Conservation (phyloP, 2,329 filamentous ascomycete genomes). For the Tolypocladium capitatum region DNA sequence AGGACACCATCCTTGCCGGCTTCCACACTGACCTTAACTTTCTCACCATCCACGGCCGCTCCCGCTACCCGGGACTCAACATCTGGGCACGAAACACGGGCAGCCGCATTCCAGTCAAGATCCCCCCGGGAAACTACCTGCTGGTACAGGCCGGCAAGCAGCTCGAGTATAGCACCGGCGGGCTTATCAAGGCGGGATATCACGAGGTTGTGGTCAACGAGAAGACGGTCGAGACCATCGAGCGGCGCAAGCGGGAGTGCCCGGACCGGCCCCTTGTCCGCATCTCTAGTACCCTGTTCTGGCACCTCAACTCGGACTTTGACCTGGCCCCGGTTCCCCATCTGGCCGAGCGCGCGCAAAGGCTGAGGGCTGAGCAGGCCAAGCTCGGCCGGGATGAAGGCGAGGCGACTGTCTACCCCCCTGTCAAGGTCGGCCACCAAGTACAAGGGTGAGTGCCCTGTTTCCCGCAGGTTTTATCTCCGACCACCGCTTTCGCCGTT, state of each 20-base stretch:
- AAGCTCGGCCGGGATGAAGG: constrained; percentile 41
- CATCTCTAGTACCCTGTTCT: constrained; percentile 49
- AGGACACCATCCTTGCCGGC: constrained; percentile 47
- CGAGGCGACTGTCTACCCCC: constrained; percentile 29
- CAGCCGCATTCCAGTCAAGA: constrained; percentile 42
- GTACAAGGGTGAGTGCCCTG: constrained; percentile 36
- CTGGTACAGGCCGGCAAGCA: constrained; percentile 51
- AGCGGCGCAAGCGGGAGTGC: constrained; percentile 23
- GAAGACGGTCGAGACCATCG: constrained; percentile 33
- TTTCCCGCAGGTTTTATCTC: not conserved
- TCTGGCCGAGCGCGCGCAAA: constrained; percentile 29
- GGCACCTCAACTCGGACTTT: constrained; percentile 44
- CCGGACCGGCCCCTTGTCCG: constrained; percentile 39
- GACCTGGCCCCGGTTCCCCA: constrained; percentile 38
- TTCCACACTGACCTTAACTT: constrained; percentile 55
- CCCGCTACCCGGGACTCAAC: constrained; percentile 47
- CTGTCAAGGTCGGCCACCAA: constrained; percentile 46
- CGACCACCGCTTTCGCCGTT: too few relatives aligned
- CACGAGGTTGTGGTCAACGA: constrained; percentile 49
- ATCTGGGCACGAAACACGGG: constrained; percentile 53
- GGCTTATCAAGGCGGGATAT: constrained; percentile 47
- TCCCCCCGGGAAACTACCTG: constrained; percentile 43
- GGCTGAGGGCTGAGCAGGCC: constrained; percentile 32
- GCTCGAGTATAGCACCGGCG: constrained; percentile 47
- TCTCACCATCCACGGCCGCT: constrained; percentile 50